Conservation (phyloP, 2,329 filamentous ascomycete genomes). For the Waltergamsia citrina region DNA sequence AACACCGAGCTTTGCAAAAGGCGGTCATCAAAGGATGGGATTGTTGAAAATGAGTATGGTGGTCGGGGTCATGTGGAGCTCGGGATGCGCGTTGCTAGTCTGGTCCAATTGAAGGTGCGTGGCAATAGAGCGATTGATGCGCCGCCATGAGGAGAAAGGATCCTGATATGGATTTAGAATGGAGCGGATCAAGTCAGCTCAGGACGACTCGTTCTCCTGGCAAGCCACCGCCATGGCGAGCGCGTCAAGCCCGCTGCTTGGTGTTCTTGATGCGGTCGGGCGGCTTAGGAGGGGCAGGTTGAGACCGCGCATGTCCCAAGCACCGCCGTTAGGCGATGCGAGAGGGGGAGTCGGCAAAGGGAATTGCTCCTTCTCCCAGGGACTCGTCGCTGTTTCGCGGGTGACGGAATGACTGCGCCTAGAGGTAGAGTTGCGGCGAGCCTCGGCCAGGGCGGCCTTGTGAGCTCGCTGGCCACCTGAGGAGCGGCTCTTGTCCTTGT, state of each 20-base stretch:
- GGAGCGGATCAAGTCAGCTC: neutral
- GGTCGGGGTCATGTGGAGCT: neutral
- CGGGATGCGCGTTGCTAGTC: neutral
- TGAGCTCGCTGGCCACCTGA: constrained; percentile 22
- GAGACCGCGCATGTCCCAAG: constrained; percentile 38
- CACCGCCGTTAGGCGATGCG: constrained; percentile 24
- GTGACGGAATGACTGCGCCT: constrained; percentile 18
- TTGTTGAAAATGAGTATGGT: constrained; percentile 1
- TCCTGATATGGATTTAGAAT: neutral
- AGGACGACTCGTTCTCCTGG: constrained; percentile 24
- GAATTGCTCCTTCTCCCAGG: constrained; percentile 32
- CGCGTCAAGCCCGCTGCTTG: constrained; percentile 44
- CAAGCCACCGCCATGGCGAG: constrained; percentile 45
- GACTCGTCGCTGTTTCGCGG: constrained; percentile 11
- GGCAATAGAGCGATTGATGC: too few relatives aligned
- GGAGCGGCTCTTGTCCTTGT: constrained; percentile 48
- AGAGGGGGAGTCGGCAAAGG: constrained; percentile 23
- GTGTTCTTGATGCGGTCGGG: constrained; percentile 30
- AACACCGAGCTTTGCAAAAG: neutral
- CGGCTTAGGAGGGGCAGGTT: constrained; percentile 34
- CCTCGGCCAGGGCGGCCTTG: constrained; percentile 20
- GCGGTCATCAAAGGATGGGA: constrained; percentile 1
- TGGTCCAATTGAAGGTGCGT: too few relatives aligned
- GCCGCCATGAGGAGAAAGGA: neutral
- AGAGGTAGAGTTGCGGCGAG: constrained; percentile 20